A percentile compares a stretch with the other conserved stretches of the same genome.
Conservation (phyloP, 2,329 filamentous ascomycete species). For the Aspergillus awamori region DNA sequence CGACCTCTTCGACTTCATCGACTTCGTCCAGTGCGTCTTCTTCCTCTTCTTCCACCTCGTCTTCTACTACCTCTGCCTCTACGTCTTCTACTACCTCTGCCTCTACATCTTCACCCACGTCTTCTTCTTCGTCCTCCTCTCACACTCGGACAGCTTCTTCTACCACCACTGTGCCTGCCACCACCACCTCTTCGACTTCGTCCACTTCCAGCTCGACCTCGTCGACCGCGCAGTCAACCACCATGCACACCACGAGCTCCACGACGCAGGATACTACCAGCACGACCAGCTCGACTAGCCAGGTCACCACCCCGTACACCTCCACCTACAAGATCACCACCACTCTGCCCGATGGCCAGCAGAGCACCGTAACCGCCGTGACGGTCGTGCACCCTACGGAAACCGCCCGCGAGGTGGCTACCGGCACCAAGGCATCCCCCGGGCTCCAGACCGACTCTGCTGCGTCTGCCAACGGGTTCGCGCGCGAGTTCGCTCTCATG, state of each 20-base stretch:
- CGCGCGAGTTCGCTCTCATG: conserved; percentile 42
- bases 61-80: conserved; percentile 10
- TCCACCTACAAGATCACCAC: conserved; percentile 46
- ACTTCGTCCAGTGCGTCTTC: conserved; percentile 5
- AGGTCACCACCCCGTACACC: conserved; percentile 35
- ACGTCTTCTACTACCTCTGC: conserved; percentile 13
- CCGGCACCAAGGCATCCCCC: conserved; percentile 33
- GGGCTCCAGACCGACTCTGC: conserved; percentile 46
- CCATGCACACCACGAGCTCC: conserved; percentile 25
- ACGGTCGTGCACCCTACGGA: conserved; percentile 45
- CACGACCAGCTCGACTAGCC: neutral
- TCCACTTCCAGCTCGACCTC: conserved; percentile 22
- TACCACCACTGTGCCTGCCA: conserved; percentile 13
- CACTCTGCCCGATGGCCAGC: conserved; percentile 46
- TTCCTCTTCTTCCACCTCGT: conserved; percentile 8
- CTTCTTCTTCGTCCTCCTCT: conserved; percentile 8
- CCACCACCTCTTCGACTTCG: conserved; percentile 15
- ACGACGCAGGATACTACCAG: conserved; percentile 22
- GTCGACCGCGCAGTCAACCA: conserved; percentile 5
- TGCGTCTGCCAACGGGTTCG: conserved; percentile 31
- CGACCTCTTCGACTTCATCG: neutral
- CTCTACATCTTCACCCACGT: conserved; percentile 13
- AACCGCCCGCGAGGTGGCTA: conserved; percentile 29
- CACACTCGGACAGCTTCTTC: conserved; percentile 11
- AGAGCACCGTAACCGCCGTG: conserved; percentile 49